These are phyloP conservation scores for Apophysomyces ossiformis DNA, from an alignment of 371 early-diverging fungal genomes.

Conservation along the genomic window DNA sequence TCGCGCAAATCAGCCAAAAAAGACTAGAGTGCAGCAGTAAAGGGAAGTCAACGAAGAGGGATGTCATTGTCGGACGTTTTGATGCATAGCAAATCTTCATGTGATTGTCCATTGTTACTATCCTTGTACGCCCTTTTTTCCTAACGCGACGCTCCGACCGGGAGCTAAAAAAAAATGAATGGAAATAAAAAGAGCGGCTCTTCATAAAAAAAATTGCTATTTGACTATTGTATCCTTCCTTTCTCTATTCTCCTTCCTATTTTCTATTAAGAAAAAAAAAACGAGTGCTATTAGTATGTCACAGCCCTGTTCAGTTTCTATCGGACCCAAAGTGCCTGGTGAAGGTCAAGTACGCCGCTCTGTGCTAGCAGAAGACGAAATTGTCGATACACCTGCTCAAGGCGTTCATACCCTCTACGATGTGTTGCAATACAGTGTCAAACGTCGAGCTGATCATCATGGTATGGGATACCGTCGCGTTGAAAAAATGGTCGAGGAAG, in stretches of 20 bases:
- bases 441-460: slow-evolving; percentile 50
- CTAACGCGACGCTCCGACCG: slow-evolving; percentile 7
- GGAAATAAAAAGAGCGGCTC: neutral
- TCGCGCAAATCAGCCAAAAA: no score
- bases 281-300: neutral
- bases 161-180: slow-evolving; percentile 7
- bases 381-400: slow-evolving; percentile 56
- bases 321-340: slow-evolving; percentile 41
- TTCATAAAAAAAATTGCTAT: neutral
- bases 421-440: slow-evolving; percentile 55
- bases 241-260: neutral
- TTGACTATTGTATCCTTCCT: neutral
- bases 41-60: no score
- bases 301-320: slow-evolving; percentile 9
- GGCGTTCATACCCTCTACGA: slow-evolving; percentile 74
- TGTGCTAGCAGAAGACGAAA: slow-evolving; percentile 55
- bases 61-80: neutral
- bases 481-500: slow-evolving; percentile 70
- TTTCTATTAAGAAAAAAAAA: neutral
- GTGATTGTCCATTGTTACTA: slow-evolving; percentile 5
- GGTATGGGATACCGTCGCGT: slow-evolving; percentile 73
- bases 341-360: slow-evolving; percentile 58
- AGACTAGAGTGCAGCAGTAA: no score
- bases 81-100: slow-evolving; percentile 5
- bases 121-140: neutral